A percentile compares a stretch with the other conserved stretches of the same genome.
Conservation (phyloP, 2,329 filamentous ascomycete species). For the Fusarium sp. region DNA sequence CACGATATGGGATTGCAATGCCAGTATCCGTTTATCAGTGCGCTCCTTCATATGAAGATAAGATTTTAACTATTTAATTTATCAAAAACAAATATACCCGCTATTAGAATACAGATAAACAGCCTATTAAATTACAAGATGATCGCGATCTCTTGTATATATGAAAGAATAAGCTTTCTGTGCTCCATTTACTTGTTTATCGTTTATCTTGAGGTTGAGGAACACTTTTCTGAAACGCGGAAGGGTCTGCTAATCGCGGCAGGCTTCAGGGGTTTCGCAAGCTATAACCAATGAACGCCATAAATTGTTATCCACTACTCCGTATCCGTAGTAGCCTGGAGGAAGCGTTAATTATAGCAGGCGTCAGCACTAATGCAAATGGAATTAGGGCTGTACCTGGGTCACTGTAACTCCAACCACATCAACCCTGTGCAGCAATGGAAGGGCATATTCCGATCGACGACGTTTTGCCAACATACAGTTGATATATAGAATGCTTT, state of each 20-base stretch:
- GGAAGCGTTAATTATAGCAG: background rate
- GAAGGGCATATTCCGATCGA: background rate
- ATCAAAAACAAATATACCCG: background rate
- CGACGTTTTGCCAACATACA: background rate
- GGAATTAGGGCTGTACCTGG: background rate
- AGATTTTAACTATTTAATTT: background rate
- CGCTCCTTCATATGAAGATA: background rate
- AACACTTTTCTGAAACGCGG: background rate
- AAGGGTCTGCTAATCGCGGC: background rate
- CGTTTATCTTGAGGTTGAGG: background rate
- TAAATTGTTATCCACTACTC: background rate
- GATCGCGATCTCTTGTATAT: accelerated
- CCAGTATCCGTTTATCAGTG: background rate
- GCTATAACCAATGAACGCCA: background rate
- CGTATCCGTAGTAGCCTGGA: too few species aligned
- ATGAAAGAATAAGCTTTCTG: background rate
- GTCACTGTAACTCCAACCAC: background rate
- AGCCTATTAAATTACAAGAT: accelerated
- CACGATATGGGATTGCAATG: background rate
- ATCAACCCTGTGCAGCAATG: background rate
- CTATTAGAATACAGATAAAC: background rate
- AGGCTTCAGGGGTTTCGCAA: background rate
- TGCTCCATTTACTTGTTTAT: background rate
- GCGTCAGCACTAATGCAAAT: background rate
- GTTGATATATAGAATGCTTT: background rate